Base-by-base conservation (phyloP, 2,329 filamentous ascomycete genomes). In the Pseudopithomyces chartarum region DNA sequence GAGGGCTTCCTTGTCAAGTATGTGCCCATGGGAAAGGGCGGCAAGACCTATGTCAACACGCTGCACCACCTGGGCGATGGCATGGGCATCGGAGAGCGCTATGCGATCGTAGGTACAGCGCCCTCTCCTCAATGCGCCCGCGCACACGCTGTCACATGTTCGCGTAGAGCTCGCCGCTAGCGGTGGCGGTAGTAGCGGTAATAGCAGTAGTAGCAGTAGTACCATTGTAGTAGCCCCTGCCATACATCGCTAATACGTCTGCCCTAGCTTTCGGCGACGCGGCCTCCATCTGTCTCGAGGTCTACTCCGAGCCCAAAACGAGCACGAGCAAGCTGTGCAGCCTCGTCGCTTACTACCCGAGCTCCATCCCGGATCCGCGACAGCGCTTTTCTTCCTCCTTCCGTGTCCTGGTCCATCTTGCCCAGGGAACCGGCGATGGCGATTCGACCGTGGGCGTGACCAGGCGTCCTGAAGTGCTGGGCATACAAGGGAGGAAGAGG, bases 301-400 rank as follows among this genome's bases (percentile, higher is more conserved):
- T 83, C 12, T 85, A 83, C 58, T 79, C 80, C 23, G 84, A 84
- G 62, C 82, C 85, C 2, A 81, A 79, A 51, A 81, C 84, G 4
- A 62, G 66, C 3, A 75, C 73, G 12, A 71, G 70, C 34, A 82
- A 84, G 53, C 80, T 89, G 12, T 82, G 81, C 58, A 84, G 84
- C 0, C 76, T 89, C 2, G 77, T 88, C 22, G 85, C 85, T 17
- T 89, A 88, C 76, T 89, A 89, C 62, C 87, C 87, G 0, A 79
- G 81, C 39, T 74, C 78, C 13, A 84, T 88, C 52, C 85, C 87
- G 0, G 78, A 81, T 38, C 79, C 80, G 0, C 76, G 77, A 20
- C 77, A 76, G 5, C 76, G 76, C 48, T 79, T 79, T 56, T 77
- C 79, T 4, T 64, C 76, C 10, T 75, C 73, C 8, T 75, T 81